A percentile compares a stretch with the other conserved stretches of the same genome.
phyloP scores from a whole-genome alignment of 805 yeast species.

The Saturnispora kantuleensis region DNA sequence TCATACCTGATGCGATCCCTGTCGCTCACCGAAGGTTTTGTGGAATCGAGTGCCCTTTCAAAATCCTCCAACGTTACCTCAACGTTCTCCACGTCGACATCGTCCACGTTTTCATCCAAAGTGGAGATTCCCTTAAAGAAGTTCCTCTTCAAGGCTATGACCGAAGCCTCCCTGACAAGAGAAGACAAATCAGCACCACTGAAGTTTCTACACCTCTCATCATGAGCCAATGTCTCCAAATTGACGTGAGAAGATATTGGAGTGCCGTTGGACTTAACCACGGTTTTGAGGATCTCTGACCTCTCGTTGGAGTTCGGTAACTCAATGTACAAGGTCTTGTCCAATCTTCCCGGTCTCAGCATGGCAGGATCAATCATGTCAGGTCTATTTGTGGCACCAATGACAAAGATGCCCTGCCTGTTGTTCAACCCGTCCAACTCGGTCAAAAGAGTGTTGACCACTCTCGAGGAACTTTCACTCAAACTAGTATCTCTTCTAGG shows the following conservation, averaged over 20 bases:
- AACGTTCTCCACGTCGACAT: slow-evolving; percentile 26
- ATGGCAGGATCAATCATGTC: slow-evolving; percentile 98
- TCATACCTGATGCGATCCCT: slow-evolving; percentile 73
- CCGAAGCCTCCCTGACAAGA: slow-evolving; percentile 89
- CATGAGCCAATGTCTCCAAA: slow-evolving; percentile 51
- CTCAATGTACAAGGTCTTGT: slow-evolving; percentile 85
- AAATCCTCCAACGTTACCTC: slow-evolving; percentile 61
- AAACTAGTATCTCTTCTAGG: slow-evolving; percentile 86
- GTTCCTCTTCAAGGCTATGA: slow-evolving; percentile 67
- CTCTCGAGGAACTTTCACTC: slow-evolving; percentile 85
- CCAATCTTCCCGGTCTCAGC: slow-evolving; percentile 94
- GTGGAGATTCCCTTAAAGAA: slow-evolving; percentile 45
- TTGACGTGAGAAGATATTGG: slow-evolving; percentile 63
- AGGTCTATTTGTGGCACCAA: slow-evolving; percentile 96
- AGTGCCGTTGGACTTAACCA: slow-evolving; percentile 60
- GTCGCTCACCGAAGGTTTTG: slow-evolving; percentile 88
- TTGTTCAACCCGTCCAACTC: slow-evolving; percentile 94
- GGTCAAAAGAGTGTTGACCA: slow-evolving; percentile 87
- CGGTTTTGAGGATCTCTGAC: slow-evolving; percentile 69
- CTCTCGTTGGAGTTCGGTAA: slow-evolving; percentile 75
- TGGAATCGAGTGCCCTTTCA: slow-evolving; percentile 54
- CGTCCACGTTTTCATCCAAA: slow-evolving; percentile 33
- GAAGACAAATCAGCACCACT: slow-evolving; percentile 96
- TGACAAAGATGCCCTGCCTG: slow-evolving; percentile 83
- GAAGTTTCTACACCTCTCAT: slow-evolving; percentile 76